Evolutionary conservation across 2,329 filamentous ascomycete species (phyloP), one percentile per base, ranked within the genome.

Genomic region (Fusarium virguliforme): DNA sequence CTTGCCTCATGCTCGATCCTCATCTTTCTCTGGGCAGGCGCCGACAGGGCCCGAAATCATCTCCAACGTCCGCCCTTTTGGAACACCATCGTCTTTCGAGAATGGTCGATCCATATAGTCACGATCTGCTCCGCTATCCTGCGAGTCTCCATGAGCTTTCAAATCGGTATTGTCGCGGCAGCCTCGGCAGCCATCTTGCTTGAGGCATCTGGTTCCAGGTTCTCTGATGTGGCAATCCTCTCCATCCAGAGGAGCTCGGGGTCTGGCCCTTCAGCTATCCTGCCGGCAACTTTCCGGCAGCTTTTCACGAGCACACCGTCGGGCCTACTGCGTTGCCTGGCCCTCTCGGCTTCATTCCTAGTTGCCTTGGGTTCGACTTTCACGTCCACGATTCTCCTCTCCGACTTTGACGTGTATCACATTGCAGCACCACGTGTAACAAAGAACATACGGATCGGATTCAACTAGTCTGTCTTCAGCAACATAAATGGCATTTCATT

Each of bases 361-460:
- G 0, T 72, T 0, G 28, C 65, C 0, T 35, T 64, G 3, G 15
- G 26, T 0, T 72, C 56, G 6, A 72, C 41, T 0, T 58, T 72
- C 0, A 62, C 58, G 8, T 72, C 68, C 0, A 67, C 68, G 0
- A 58, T 72, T 3, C 30, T 72, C 0, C 70, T 72, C 4, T 60
- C 38, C 4, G 68, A 72, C 4, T 72, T 72, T 0, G 18, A 24
- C 1, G 34, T 43, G 1, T 10, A 28, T 1, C 30, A 46, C 0
- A 50, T 60, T 24, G 8, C 50, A n/a, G 50, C 24, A 5, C 40
- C 26, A 28, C 10, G 8, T 4, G 32, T 5, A 4, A 64, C 50
- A 2, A 8, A 35, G 3, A 32, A 18, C 18, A 18, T 18, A 18
- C 18, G 18, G 18, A 18, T 18, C 18, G 18, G 18, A 18, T 18